These are phyloP conservation scores for Hypoxylon subgilvum DNA, from an alignment of 495 filamentous ascomycete genomes.

Conservation along the genomic window DNA sequence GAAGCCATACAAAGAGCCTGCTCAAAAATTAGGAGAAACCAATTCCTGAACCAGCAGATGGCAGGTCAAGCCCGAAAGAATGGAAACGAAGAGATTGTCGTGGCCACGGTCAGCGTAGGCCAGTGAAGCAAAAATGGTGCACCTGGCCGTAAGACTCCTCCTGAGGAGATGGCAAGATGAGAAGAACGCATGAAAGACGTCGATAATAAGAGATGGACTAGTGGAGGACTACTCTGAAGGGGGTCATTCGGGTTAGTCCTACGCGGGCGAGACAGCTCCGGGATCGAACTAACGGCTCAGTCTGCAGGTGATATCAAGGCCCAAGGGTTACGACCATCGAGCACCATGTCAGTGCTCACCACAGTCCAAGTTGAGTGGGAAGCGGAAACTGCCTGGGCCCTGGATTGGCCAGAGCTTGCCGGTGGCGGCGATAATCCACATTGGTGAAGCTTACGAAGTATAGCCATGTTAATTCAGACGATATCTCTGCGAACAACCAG, in stretches of 20 bases:
- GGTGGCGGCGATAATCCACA: conserved; percentile 22
- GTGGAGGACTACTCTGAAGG: conserved; percentile 23
- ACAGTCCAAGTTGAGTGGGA: conserved; percentile 25
- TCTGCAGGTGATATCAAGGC: conserved; percentile 26
- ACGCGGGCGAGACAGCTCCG: conserved; percentile 39
- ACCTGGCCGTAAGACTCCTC: conserved; percentile 34
- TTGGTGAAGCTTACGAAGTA: conserved; percentile 30
- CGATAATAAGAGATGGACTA: conserved; percentile 36
- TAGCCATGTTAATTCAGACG: conserved; percentile 24
- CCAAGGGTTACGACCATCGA: conserved; percentile 26
- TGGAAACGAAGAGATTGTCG: conserved; percentile 44
- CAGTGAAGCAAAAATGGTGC: conserved; percentile 35
- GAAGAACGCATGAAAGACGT: conserved; percentile 34
- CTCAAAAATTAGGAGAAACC: conserved; percentile 54
- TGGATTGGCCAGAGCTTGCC: conserved; percentile 20
- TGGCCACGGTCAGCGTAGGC: conserved; percentile 36
- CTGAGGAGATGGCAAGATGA: conserved; percentile 41
- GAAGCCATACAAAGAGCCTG: conserved; percentile 41
- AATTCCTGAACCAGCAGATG: conserved; percentile 51
- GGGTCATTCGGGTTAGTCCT: conserved; percentile 20
- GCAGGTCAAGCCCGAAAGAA: conserved; percentile 41
- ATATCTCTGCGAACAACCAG: conserved; percentile 10
- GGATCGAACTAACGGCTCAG: conserved; percentile 26
- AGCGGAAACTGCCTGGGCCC: neutral
- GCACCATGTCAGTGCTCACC: conserved; percentile 18